These are phyloP conservation scores for Megacollybia marginata DNA, from an alignment of 768 basidiomycete genomes.

Conservation along the genomic window DNA sequence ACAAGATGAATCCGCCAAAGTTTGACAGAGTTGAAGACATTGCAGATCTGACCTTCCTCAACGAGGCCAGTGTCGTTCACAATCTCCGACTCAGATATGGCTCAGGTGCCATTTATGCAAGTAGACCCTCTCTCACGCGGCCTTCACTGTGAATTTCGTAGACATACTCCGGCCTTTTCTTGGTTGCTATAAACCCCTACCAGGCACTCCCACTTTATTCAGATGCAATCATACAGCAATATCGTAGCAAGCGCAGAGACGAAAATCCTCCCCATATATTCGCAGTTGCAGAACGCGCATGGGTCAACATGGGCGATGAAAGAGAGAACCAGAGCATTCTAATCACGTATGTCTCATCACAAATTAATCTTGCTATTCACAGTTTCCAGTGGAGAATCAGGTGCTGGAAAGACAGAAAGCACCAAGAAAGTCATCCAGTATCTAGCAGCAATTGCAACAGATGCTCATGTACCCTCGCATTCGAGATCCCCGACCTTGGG, in stretches of 20 bases:
- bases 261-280: conserved; percentile 97
- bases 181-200: conserved; percentile 98
- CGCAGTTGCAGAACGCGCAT: conserved; percentile 94
- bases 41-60: conserved; percentile 94
- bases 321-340: conserved; percentile 96
- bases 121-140: conserved; percentile 19
- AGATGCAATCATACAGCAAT: conserved; percentile 81
- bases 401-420: conserved; percentile 98
- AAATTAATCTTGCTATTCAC: conserved; percentile 4
- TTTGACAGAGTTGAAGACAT: conserved; percentile 98
- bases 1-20: conserved; percentile 98
- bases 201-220: conserved; percentile 88
- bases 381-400: conserved; percentile 84
- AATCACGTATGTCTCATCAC: conserved; percentile 69
- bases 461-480: conserved; percentile 57
- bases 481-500: conserved; percentile 59
- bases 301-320: conserved; percentile 98
- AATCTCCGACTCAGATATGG: conserved; percentile 90
- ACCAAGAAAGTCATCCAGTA: conserved; percentile 99
- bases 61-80: conserved; percentile 98
- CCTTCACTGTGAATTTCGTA: conserved; percentile 22
- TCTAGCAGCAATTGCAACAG: conserved; percentile 92
- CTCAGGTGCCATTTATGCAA: conserved; percentile 86
- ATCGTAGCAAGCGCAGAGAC: conserved; percentile 79
- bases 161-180: conserved; percentile 95